Percentiles rank a stretch among this genome's conserved stretches.
These are phyloP conservation scores for Fistulinella prunicolor DNA, from an alignment of 768 basidiomycete genomes.

Conservation along the genomic window DNA sequence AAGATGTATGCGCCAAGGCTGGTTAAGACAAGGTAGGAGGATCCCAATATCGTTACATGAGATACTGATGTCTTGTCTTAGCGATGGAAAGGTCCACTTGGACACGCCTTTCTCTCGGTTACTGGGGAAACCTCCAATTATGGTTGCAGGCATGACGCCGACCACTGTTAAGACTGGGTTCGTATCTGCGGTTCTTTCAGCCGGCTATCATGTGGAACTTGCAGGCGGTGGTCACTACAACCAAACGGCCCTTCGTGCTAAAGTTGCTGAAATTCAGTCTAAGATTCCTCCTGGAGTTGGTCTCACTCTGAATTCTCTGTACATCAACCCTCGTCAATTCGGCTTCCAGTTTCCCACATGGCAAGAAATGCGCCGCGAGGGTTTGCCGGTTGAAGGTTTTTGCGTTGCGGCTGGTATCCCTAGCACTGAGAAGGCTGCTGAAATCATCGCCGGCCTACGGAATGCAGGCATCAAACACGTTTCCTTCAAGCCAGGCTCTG, in stretches of 20 bases:
- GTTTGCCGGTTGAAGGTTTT: conserved; percentile 96
- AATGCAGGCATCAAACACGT: conserved; percentile 91
- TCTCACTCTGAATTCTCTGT: conserved; percentile 90
- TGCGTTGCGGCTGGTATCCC: conserved; percentile 98
- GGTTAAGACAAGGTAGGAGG: conserved; percentile 79
- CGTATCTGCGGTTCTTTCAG: conserved; percentile 87
- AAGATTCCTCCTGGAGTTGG: conserved; percentile 86
- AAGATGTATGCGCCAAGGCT: conserved; percentile 83
- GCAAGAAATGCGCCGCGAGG: conserved; percentile 96
- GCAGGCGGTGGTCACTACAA: conserved; percentile 99
- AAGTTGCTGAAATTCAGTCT: conserved; percentile 89
- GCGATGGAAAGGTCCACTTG: conserved; percentile 88
- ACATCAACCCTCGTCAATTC: conserved; percentile 98
- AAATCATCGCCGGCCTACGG: conserved; percentile 86
- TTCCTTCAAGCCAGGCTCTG: conserved; percentile 96
- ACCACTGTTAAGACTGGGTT: conserved; percentile 95
- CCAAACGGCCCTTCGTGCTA: conserved; percentile 79
- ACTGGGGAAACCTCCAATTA: conserved; percentile 94
- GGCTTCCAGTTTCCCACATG: conserved; percentile 96
- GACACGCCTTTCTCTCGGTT: conserved; percentile 97
- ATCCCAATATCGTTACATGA: neutral
- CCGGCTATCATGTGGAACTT: conserved; percentile 95
- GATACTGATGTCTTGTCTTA: conserved; percentile 28
- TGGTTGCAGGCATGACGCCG: conserved; percentile 99
- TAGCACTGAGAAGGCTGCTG: conserved; percentile 92